Evolutionary conservation across 306 rosid genomes (phyloP).

Genomic region (Neltuma alba): DNA sequence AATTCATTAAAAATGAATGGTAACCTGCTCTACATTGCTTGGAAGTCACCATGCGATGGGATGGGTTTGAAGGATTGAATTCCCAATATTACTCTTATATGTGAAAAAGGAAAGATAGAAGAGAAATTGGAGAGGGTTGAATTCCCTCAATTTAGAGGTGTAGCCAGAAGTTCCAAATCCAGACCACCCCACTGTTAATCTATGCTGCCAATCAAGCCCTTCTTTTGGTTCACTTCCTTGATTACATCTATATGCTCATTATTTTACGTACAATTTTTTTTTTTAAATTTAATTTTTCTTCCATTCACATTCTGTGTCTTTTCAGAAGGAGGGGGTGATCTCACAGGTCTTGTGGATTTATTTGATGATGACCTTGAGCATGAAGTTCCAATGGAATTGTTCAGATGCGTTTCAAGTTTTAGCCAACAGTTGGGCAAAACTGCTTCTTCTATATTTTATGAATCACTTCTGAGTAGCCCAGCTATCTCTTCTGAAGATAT

Average conservation of each 20-base stretch:
- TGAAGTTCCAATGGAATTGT: constrained; percentile 66
- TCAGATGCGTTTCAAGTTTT: constrained; percentile 66
- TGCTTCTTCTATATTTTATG: constrained; percentile 77
- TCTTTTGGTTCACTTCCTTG: not conserved
- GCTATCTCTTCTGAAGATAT: constrained; percentile 71
- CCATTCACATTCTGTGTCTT: constrained; percentile 50
- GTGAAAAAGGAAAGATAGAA: not conserved
- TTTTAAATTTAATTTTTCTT: constrained; percentile 7
- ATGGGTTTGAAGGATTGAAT: not conserved
- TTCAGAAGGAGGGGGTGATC: constrained; percentile 66
- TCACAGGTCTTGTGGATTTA: constrained; percentile 51
- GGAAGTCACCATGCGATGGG: not conserved
- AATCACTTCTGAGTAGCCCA: constrained; percentile 59
- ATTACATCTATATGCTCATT: constrained; percentile 18
- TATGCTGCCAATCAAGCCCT: not conserved
- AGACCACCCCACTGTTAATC: not conserved
- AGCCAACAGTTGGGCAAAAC: constrained; percentile 86
- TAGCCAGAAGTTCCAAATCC: not conserved
- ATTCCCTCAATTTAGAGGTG: not conserved
- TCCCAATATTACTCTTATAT: not conserved
- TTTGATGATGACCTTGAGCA: constrained; percentile 54
- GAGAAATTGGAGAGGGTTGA: not conserved
- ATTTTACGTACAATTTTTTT: constrained; percentile 7
- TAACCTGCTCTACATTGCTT: not conserved
- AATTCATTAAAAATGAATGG: not conserved